These are phyloP conservation scores for Cephalotrichum gorgonifer DNA, from an alignment of 2,329 filamentous ascomycete species.

Conservation along the genomic window DNA sequence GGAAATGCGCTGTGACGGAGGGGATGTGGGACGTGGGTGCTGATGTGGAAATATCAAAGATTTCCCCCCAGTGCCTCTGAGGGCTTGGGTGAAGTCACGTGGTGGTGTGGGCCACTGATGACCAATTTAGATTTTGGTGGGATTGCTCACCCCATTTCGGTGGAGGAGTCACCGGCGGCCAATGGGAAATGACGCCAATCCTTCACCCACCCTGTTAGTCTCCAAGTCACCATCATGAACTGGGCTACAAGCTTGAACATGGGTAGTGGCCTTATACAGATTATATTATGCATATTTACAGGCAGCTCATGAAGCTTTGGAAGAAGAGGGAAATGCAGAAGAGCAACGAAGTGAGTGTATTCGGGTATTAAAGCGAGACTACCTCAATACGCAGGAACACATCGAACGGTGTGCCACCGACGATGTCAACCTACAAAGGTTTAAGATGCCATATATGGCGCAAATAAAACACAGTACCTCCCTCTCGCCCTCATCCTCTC, in stretches of 20 bases:
- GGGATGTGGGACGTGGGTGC: not conserved
- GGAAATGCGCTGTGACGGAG: not conserved
- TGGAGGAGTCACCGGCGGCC: constrained; percentile 1
- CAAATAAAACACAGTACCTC: too few relatives aligned
- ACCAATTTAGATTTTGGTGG: not conserved
- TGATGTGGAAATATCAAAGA: constrained; percentile 3
- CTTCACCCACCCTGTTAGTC: too few relatives aligned
- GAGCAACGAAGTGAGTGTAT: not conserved
- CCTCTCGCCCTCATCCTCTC: too few relatives aligned
- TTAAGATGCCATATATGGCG: too few relatives aligned
- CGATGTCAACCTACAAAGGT: not conserved
- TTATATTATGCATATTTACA: not conserved
- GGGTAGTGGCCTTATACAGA: not conserved
- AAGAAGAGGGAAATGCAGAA: too few relatives aligned
- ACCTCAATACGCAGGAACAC: not conserved
- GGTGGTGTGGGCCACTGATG: not conserved
- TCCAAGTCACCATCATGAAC: not conserved
- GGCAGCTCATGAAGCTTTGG: too few relatives aligned
- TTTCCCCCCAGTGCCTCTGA: constrained; percentile 1
- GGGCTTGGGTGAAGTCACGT: constrained; percentile 5
- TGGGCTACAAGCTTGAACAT: not conserved
- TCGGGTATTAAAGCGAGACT: not conserved
- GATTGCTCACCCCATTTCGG: constrained; percentile 1
- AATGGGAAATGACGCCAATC: not conserved
- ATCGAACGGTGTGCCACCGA: not conserved